Percentiles rank a stretch among this genome's conserved stretches.
phyloP scores from a whole-genome alignment of 257 asterid genomes.

The Jasminum sambac region DNA sequence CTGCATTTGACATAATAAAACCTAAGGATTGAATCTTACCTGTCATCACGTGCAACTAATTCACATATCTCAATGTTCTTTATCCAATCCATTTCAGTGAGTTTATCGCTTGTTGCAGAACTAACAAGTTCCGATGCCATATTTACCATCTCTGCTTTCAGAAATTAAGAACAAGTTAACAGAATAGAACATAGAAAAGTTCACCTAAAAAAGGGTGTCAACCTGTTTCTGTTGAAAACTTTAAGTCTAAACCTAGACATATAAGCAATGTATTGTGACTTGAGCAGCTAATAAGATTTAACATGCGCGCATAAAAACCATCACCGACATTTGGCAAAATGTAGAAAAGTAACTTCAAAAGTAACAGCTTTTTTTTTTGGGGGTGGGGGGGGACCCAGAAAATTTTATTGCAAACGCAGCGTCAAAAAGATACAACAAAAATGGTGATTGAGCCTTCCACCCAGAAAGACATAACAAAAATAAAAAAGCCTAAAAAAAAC shows the following conservation, averaged over 20 bases:
- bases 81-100: slow-evolving; percentile 86
- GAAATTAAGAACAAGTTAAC: slow-evolving; percentile 21
- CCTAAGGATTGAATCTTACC: slow-evolving; percentile 33
- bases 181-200: slow-evolving; percentile 15
- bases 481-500: too few relatives aligned
- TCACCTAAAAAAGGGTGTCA: slow-evolving; percentile 10
- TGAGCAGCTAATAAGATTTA: background rate
- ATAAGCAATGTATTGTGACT: background rate
- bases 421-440: too few relatives aligned
- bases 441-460: too few relatives aligned
- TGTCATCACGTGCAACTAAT: slow-evolving; percentile 75
- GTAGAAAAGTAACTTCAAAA: slow-evolving; percentile 8
- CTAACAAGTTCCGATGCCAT: slow-evolving; percentile 96
- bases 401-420: too few relatives aligned
- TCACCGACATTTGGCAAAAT: background rate
- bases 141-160: slow-evolving; percentile 38
- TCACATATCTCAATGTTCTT: slow-evolving; percentile 92
- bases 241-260: background rate
- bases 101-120: slow-evolving; percentile 87
- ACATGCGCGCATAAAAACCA: background rate
- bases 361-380: slow-evolving; percentile 6
- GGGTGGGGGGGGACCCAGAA: too few relatives aligned
- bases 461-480: too few relatives aligned
- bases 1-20: background rate
- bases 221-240: background rate